A percentile compares a stretch with the other conserved stretches of the same genome.
Conservation (phyloP, 1,284 basidiomycete species). For the Veloporphyrellus conicus region DNA sequence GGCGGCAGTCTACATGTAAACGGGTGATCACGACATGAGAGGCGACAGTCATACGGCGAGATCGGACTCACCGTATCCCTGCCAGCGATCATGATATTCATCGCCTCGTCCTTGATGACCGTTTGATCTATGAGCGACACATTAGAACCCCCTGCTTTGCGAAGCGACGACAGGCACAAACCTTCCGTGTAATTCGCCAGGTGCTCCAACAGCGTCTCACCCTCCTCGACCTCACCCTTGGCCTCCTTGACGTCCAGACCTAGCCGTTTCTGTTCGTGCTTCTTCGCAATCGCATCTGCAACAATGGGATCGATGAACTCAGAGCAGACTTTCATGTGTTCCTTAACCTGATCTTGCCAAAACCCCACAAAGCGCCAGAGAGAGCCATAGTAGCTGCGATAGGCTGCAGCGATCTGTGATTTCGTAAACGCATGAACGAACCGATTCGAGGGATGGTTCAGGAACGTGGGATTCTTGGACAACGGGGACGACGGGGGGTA, state of each 20-base stretch:
- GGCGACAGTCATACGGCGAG: neutral
- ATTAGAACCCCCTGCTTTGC: neutral
- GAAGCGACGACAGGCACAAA: conserved; percentile 6
- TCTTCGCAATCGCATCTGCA: conserved; percentile 23
- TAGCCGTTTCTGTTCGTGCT: conserved; percentile 13
- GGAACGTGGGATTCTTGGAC: conserved; percentile 11
- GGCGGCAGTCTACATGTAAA: conserved; percentile 40
- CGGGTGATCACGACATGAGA: neutral
- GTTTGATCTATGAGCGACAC: conserved; percentile 26
- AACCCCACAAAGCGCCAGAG: conserved; percentile 27
- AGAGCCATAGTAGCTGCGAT: conserved; percentile 19
- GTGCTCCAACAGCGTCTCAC: conserved; percentile 30
- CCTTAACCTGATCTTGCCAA: conserved; percentile 19
- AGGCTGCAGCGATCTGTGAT: conserved; percentile 12
- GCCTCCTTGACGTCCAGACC: conserved; percentile 1
- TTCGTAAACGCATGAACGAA: conserved; percentile 27
- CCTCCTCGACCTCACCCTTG: conserved; percentile 14
- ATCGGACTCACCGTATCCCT: conserved; percentile 36
- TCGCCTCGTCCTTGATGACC: conserved; percentile 36
- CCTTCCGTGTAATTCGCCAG: conserved; percentile 30
- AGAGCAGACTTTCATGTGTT: conserved; percentile 18
- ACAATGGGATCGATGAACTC: conserved; percentile 32
- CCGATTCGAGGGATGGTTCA: conserved; percentile 22
- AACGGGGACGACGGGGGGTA: conserved; percentile 33
- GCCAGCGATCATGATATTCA: conserved; percentile 43